Evolutionary conservation across 345 rosid genomes (phyloP).

Genomic region (Arabis alpina): DNA sequence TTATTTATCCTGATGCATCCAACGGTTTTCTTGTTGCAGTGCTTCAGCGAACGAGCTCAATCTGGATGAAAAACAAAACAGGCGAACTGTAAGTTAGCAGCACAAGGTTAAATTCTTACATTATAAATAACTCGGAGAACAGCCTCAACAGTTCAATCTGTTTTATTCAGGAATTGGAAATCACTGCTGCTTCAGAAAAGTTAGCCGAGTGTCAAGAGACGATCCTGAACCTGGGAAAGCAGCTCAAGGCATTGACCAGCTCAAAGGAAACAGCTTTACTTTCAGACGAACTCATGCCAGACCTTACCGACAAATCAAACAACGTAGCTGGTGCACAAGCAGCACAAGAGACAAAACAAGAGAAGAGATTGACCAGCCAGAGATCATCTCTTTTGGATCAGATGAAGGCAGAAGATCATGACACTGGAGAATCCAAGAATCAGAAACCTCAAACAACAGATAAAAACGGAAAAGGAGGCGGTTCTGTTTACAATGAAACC

Average conservation of each 20-base stretch:
- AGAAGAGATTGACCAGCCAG: conserved; percentile 51
- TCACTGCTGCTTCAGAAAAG: conserved; percentile 89
- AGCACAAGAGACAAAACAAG: conserved; percentile 37
- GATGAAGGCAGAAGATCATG: conserved; percentile 83
- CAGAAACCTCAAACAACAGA: conserved; percentile 33
- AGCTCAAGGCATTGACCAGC: conserved; percentile 75
- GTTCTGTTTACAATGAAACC: conserved; percentile 41
- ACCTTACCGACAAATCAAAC: conserved; percentile 37
- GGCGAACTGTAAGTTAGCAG: conserved; percentile 70
- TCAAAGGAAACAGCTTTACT: conserved; percentile 58
- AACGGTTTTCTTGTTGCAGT: conserved; percentile 51
- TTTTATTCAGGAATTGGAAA: conserved; percentile 75
- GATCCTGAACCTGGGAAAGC: conserved; percentile 84
- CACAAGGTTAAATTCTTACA: conserved; percentile 20
- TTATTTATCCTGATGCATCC: conserved; percentile 29
- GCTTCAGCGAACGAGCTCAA: conserved; percentile 47
- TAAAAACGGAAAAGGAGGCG: conserved; percentile 36
- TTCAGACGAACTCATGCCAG: conserved; percentile 55
- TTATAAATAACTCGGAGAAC: too few relatives aligned
- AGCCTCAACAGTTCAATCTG: neutral
- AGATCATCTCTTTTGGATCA: conserved; percentile 80
- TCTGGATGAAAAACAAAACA: conserved; percentile 53
- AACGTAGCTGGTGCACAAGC: conserved; percentile 30
- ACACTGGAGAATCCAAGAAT: conserved; percentile 28
- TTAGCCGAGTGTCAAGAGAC: conserved; percentile 95